These are phyloP conservation scores for Alternaria longipes DNA, from an alignment of 2,329 filamentous ascomycete species.

Conservation along the genomic window DNA sequence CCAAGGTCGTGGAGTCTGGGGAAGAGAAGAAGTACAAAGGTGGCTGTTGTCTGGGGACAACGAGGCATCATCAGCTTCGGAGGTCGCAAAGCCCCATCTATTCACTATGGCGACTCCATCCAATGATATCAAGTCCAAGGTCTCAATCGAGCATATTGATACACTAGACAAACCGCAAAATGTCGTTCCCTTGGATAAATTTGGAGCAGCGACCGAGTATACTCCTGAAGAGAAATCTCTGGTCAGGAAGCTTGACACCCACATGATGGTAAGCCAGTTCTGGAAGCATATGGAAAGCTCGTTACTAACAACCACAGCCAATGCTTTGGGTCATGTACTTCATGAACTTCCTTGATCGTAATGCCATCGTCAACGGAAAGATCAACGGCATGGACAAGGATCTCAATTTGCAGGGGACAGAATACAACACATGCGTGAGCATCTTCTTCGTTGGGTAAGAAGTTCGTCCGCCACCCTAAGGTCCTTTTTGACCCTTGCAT, in stretches of 20 bases:
- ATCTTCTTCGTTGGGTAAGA: conserved; percentile 65
- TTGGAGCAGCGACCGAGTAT: conserved; percentile 31
- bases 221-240: conserved; percentile 34
- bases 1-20: conserved; percentile 2
- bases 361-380: conserved; percentile 68
- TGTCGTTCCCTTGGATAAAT: conserved; percentile 33
- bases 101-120: background rate
- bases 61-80: background rate
- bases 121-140: background rate
- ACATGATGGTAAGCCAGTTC: conserved; percentile 28
- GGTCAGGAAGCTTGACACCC: conserved; percentile 36
- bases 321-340: conserved; percentile 33
- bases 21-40: background rate
- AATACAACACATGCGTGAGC: conserved; percentile 67
- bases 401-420: conserved; percentile 56
- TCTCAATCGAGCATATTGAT: conserved; percentile 21
- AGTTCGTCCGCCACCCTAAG: conserved; percentile 12
- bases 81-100: background rate
- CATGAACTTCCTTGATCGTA: conserved; percentile 63
- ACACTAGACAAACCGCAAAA: conserved; percentile 23
- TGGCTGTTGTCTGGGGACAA: background rate
- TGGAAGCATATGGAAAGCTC: background rate
- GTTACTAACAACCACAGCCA: background rate
- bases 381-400: conserved; percentile 42
- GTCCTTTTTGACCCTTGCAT: conserved; percentile 28